Conservation (phyloP, 108 stramenopile species). For the Aurantiochytrium sp. region DNA sequence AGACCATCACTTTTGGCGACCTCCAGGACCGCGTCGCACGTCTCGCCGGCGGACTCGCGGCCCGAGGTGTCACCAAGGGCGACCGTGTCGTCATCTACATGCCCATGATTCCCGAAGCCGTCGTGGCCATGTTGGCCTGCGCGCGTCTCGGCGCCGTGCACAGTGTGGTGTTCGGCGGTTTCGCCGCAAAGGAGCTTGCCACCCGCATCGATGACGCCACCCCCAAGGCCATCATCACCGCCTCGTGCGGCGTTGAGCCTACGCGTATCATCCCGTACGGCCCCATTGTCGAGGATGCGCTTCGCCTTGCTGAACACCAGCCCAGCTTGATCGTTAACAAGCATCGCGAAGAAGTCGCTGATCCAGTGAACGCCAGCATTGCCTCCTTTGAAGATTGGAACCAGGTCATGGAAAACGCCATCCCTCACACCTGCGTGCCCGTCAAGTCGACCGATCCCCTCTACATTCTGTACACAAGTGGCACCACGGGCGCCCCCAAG, state of each 20-base stretch:
- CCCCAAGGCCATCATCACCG: conserved; percentile 63
- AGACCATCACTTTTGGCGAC: conserved; percentile 48
- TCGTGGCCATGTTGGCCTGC: conserved; percentile 69
- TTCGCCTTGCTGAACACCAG: conserved; percentile 45
- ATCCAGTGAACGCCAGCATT: neutral
- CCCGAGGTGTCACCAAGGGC: conserved; percentile 53
- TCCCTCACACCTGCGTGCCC: conserved; percentile 37
- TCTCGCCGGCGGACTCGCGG: conserved; percentile 47
- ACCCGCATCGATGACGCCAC: conserved; percentile 56
- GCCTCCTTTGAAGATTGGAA: neutral
- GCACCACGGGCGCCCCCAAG: conserved; percentile 69
- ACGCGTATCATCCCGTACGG: conserved; percentile 53
- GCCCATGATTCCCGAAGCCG: conserved; percentile 70
- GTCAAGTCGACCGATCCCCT: conserved; percentile 51
- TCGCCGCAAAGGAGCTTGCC: conserved; percentile 62
- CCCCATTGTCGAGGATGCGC: conserved; percentile 53
- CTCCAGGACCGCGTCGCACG: conserved; percentile 51
- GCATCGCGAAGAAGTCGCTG: neutral
- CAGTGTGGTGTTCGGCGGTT: conserved; percentile 75
- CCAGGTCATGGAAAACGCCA: conserved; percentile 38
- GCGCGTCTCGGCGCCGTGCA: conserved; percentile 69
- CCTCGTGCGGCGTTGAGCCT: conserved; percentile 52
- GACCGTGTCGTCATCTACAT: conserved; percentile 72
- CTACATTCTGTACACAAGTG: conserved; percentile 62
- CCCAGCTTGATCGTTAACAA: conserved; percentile 35